Conservation (phyloP, 768 basidiomycete species). For the Trametes cinnabarina region DNA sequence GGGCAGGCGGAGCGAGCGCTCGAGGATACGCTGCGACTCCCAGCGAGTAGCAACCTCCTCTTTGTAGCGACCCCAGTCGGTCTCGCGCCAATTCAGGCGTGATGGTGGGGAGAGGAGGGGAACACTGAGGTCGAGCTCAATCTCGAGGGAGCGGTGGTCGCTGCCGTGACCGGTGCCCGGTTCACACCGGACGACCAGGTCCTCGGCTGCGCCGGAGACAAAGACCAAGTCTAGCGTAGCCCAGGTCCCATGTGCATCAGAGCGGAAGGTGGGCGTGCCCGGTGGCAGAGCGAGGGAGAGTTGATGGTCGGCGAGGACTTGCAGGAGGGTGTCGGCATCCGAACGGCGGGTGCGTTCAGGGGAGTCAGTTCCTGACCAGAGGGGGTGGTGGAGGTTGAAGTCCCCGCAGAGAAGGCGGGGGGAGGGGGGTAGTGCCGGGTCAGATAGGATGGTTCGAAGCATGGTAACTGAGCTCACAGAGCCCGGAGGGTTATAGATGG, state of each 20-base stretch:
- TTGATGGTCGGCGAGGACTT: neutral
- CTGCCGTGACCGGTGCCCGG: neutral
- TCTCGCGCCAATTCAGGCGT: constrained; percentile 27
- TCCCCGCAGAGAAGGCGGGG: neutral
- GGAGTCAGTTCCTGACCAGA: neutral
- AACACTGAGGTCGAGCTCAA: constrained; percentile 24
- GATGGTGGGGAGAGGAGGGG: neutral
- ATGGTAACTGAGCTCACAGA: neutral
- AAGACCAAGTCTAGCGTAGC: constrained; percentile 5
- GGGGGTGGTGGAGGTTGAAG: constrained; percentile 12
- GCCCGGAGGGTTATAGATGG: neutral
- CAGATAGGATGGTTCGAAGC: neutral
- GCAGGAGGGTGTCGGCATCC: neutral
- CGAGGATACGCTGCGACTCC: neutral
- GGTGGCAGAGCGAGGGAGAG: neutral
- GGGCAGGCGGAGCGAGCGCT: neutral
- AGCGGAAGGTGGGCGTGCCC: neutral
- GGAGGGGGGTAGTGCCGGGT: neutral
- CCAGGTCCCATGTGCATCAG: neutral
- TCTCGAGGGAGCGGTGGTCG: constrained; percentile 42
- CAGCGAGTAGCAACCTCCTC: constrained; percentile 14
- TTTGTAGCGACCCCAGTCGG: constrained; percentile 33
- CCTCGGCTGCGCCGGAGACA: neutral
- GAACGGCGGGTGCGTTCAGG: neutral
- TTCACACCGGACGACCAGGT: neutral